Evolutionary conservation across 2,329 filamentous ascomycete species (phyloP).

Genomic region (Aspergillus neoniger): DNA sequence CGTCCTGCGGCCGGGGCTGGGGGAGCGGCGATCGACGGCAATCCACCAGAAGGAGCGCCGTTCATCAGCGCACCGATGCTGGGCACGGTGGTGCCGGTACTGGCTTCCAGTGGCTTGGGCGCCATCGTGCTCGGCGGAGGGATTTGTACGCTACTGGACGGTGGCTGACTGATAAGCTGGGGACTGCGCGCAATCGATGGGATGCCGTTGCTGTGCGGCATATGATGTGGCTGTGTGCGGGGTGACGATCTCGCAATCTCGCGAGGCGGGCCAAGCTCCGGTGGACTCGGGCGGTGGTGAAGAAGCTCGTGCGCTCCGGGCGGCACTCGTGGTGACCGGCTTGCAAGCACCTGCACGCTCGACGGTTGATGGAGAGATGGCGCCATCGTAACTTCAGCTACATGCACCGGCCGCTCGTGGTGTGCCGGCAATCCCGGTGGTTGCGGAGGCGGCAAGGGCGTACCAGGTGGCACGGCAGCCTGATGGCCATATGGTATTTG

Average conservation of each 20-base stretch:
- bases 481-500: slow-evolving; percentile 36
- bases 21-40: slow-evolving; percentile 28
- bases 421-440: slow-evolving; percentile 30
- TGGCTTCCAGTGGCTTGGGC: slow-evolving; percentile 29
- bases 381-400: slow-evolving; percentile 31
- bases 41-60: slow-evolving; percentile 31
- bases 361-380: slow-evolving; percentile 25
- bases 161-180: slow-evolving; percentile 29
- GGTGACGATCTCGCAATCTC: slow-evolving; percentile 42
- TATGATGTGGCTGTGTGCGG: slow-evolving; percentile 28
- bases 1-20: slow-evolving; percentile 23
- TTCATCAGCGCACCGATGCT: slow-evolving; percentile 55
- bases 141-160: slow-evolving; percentile 19
- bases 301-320: slow-evolving; percentile 31
- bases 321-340: slow-evolving; percentile 31
- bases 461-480: slow-evolving; percentile 7
- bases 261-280: slow-evolving; percentile 30
- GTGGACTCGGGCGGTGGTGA: slow-evolving; percentile 30
- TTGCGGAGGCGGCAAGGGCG: slow-evolving; percentile 24
- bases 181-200: slow-evolving; percentile 27
- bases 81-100: slow-evolving; percentile 51
- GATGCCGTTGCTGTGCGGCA: slow-evolving; percentile 25
- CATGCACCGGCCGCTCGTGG: slow-evolving; percentile 39
- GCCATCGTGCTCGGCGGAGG: slow-evolving; percentile 17
- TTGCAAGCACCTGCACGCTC: slow-evolving; percentile 24